Evolutionary conservation across 176 grass and related monocot genomes (phyloP), one percentile per base, ranked within the genome.

Genomic region (Saccharum officinarum): DNA sequence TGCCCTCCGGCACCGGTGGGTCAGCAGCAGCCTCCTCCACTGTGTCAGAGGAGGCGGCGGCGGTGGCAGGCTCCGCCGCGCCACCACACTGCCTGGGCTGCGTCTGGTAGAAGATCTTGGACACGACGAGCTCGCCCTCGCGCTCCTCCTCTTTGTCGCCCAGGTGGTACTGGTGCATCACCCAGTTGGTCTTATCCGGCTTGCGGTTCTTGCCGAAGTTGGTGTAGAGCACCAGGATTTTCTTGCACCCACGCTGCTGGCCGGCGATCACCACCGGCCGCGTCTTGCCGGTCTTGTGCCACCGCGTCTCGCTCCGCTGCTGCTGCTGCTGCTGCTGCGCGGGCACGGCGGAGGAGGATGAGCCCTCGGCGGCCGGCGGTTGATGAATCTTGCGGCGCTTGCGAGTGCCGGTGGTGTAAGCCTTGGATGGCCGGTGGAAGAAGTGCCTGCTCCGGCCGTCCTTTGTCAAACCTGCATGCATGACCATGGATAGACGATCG

Each of bases 121-220:
- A 98, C 30, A 98, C 91, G 45, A 95, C 96, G 67, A 98, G 83
- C 89, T 98, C 91, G 38, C 96, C 96, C 12, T 98, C 96, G 38
- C 87, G 94, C 87, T 98, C 96, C 75, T 95, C 96, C 66, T 92
- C 83, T 0, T 78, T 62, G 41, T 88, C 89, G 12, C 93, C 93
- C 0, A 98, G 86, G 82, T 98, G 96, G 86, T 98, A 98, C 84
- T 98, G 96, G 86, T 98, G 96, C 96, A 98, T 98, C 85, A 98
- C 91, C 96, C 96, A 98, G 85, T 95, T 98, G 20, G 96, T 98
- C 77, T 98, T 98, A 60, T 88, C 86, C 8, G 96, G 91, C 86
- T 91, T 92, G 20, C 85, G 84, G 78, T 90, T 76, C 91, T 95
- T 95, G 41, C 93, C 93, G 55, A 95, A 98, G 86, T 98, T 92